Conservation (phyloP, 108 stramenopile species). For the Cyclotella atomus region DNA sequence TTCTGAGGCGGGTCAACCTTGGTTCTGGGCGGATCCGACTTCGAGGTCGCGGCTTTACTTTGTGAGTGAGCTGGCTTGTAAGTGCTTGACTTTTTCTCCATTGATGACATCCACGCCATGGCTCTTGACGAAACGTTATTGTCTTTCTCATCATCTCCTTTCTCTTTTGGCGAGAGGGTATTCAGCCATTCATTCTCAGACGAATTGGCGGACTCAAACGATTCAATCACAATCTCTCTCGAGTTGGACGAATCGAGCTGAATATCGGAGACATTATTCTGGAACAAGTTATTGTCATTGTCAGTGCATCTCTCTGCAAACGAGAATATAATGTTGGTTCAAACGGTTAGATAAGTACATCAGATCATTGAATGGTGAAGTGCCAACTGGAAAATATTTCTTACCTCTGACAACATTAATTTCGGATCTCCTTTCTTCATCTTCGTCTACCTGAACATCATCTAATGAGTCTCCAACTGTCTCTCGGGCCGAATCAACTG, state of each 20-base stretch:
- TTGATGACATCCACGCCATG: slow-evolving; percentile 27
- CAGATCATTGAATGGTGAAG: no score
- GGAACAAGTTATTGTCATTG: slow-evolving; percentile 38
- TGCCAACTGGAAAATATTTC: neutral
- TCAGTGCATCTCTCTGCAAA: slow-evolving; percentile 38
- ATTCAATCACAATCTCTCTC: slow-evolving; percentile 11
- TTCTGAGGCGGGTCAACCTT: neutral
- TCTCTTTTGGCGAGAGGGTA: slow-evolving; percentile 1
- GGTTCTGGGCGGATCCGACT: slow-evolving; percentile 1
- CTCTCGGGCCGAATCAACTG: slow-evolving; percentile 11
- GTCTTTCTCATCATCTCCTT: neutral
- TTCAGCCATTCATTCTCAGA: slow-evolving; percentile 25
- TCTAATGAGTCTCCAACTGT: slow-evolving; percentile 17
- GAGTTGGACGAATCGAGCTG: slow-evolving; percentile 9
- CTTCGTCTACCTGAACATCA: slow-evolving; percentile 19
- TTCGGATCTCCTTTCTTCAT: slow-evolving; percentile 4
- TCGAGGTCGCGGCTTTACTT: neutral
- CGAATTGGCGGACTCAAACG: slow-evolving; percentile 28
- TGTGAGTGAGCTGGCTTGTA: neutral
- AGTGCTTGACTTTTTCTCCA: slow-evolving; percentile 15
- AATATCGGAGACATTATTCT: slow-evolving; percentile 22
- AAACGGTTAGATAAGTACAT: no score
- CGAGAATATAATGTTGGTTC: no score
- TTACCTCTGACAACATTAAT: slow-evolving; percentile 34
- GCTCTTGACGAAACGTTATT: slow-evolving; percentile 16